Percentiles rank a stretch among this genome's conserved stretches.
Evolutionary conservation across 2,329 filamentous ascomycete species (phyloP).

Genomic region (Sporothrix brunneoviolacea): DNA sequence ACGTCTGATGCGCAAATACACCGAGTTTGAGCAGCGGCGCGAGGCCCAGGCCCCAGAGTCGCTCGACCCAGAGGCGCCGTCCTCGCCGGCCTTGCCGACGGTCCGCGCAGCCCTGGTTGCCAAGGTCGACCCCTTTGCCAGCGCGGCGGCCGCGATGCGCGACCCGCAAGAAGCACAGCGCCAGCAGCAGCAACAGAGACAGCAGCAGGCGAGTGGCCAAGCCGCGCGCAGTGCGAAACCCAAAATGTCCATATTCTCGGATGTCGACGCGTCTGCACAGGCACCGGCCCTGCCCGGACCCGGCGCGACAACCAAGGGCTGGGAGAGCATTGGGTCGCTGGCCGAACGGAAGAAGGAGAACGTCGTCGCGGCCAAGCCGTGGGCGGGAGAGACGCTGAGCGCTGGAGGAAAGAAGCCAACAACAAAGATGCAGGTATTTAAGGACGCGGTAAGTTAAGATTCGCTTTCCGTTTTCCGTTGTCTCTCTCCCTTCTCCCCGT

Average conservation of each 20-base stretch:
- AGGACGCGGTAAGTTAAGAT: constrained; percentile 76
- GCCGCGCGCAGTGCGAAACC: constrained; percentile 52
- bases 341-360: constrained; percentile 94
- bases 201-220: constrained; percentile 36
- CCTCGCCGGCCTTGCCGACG: constrained; percentile 79
- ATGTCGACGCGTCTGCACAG: constrained; percentile 55
- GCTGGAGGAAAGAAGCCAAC: constrained; percentile 74
- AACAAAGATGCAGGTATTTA: constrained; percentile 87
- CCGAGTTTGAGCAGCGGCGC: constrained; percentile 78
- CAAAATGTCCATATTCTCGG: constrained; percentile 89
- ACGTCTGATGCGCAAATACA: constrained; percentile 79
- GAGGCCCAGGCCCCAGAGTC: constrained; percentile 53
- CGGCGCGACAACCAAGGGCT: constrained; percentile 59
- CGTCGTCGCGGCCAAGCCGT: constrained; percentile 73
- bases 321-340: constrained; percentile 86
- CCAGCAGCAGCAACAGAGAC: constrained; percentile 11
- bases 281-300: constrained; percentile 49
- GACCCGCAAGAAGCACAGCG: constrained; percentile 55
- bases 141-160: constrained; percentile 39
- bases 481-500: neutral
- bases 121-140: constrained; percentile 76
- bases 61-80: constrained; percentile 44
- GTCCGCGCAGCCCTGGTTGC: constrained; percentile 76
- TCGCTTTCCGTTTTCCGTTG: neutral
- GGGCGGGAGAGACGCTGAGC: constrained; percentile 86